Conservation (phyloP, 2,329 filamentous ascomycete species). For the Zymoseptoria tritici region DNA sequence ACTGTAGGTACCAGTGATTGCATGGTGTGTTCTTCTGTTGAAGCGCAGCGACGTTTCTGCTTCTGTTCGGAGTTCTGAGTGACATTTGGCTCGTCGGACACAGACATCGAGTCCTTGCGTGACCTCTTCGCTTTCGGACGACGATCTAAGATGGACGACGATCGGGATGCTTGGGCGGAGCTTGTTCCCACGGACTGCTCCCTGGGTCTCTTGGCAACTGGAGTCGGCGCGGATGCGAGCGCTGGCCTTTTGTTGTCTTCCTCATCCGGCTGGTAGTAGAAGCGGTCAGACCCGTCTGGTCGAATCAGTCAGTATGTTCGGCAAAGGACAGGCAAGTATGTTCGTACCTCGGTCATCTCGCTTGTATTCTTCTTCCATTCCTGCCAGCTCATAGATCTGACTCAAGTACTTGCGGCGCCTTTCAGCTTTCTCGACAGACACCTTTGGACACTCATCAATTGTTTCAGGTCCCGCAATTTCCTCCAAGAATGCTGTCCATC, state of each 20-base stretch:
- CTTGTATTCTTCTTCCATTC: conserved; percentile 11
- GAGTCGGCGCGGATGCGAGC: background rate
- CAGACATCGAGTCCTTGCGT: conserved; percentile 5
- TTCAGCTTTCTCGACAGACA: conserved; percentile 9
- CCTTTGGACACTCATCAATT: conserved; percentile 22
- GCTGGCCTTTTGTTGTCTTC: conserved; percentile 7
- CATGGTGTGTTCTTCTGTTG: background rate
- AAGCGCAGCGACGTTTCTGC: background rate
- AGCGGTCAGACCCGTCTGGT: conserved; percentile 11
- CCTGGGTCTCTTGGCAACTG: conserved; percentile 7
- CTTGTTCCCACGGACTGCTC: conserved; percentile 5
- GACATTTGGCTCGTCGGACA: background rate
- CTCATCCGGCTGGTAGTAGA: conserved; percentile 10
- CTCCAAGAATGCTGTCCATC: conserved; percentile 27
- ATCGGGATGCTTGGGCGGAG: conserved; percentile 4
- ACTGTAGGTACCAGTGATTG: background rate
- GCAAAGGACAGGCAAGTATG: background rate
- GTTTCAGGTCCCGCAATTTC: conserved; percentile 20
- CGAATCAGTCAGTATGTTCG: conserved; percentile 1
- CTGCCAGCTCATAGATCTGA: conserved; percentile 17
- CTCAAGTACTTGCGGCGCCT: conserved; percentile 9
- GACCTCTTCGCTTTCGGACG: conserved; percentile 9
- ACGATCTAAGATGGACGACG: conserved; percentile 8
- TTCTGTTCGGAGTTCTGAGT: background rate
- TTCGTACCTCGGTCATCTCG: conserved; percentile 13